Conservation (phyloP, 129 eudicot species). For the Flaveria sonorensis region DNA sequence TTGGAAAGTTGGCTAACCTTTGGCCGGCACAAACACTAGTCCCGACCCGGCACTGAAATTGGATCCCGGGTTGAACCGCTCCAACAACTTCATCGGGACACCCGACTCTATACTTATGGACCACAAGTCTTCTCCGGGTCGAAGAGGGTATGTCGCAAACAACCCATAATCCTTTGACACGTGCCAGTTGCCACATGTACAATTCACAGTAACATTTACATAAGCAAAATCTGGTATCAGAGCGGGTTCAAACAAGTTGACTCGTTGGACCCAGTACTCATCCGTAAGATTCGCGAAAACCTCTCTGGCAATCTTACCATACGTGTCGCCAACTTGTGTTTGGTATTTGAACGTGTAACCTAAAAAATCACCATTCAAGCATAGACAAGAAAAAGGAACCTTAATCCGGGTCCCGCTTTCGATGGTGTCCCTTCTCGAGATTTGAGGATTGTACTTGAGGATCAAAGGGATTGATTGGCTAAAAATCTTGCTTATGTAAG, state of each 20-base stretch:
- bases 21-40: constrained; percentile 58
- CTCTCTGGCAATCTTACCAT: constrained; percentile 45
- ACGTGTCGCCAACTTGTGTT: constrained; percentile 53
- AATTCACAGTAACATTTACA: constrained; percentile 70
- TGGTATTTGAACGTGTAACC: constrained; percentile 59
- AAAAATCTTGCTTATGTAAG: constrained; percentile 57
- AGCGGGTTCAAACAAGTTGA: constrained; percentile 49
- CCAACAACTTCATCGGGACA: constrained; percentile 43
- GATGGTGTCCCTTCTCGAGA: constrained; percentile 40
- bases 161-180: constrained; percentile 66
- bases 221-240: constrained; percentile 43
- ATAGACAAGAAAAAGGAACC: constrained; percentile 70
- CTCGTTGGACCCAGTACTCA: constrained; percentile 53
- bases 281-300: constrained; percentile 60
- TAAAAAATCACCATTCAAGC: constrained; percentile 66
- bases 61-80: constrained; percentile 45
- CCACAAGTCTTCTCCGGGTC: constrained; percentile 47
- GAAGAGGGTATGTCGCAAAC: constrained; percentile 66
- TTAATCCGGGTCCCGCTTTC: constrained; percentile 48
- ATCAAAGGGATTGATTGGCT: constrained; percentile 38
- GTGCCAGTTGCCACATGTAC: constrained; percentile 63
- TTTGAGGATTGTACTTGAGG: constrained; percentile 46
- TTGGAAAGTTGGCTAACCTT: constrained; percentile 46
- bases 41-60: constrained; percentile 53
- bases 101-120: constrained; percentile 36